Evolutionary conservation across 129 eudicot genomes (phyloP), one percentile per base, ranked within the genome.

Genomic region (Saposhnikovia divaricata): DNA sequence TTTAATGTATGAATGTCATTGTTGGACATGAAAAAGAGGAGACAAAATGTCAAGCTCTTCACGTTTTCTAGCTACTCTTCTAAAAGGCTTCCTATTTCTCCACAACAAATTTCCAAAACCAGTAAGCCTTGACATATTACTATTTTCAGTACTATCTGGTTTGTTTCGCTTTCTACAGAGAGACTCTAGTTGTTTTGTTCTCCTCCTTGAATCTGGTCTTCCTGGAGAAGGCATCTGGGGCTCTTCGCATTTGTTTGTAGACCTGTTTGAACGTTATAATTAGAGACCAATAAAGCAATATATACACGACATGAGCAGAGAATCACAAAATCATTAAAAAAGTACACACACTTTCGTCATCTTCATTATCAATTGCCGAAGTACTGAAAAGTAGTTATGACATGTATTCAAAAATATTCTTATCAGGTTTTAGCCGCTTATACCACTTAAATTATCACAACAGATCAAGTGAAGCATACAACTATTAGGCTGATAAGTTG

Each of bases 221-320:
- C 93, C 86, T 15, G 92, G 95, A 68, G 97, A 90, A 1, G 99
- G 99, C 28, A 98, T 96, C 74, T 92, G 95, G 43, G 99, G 98
- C 80, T 90, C 99, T 53, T 88, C 94, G 65, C 86, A 85, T 80
- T 85, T 89, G 46, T 79, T 79, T 77, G 88, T 83, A 42, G 81
- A 85, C 86, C 99, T 92, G 91, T 70, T 69, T 74, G 23, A 82
- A 68, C 16, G 9, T 25, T 23, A 13, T 75, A 4, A 75, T 75
- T n/a, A 46, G 59, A 75, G 40, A 46, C 51, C 46, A 23, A 10
- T 18, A 61, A 15, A 3, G 19, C 27, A 23, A 23, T 37, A 23
- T 14, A 23, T n/a, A 61, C 28, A 61, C 37, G 2, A n/a, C 15
- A 9, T 9, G 69, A 61, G 5, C 15, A 61, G 34, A n/a, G 69